Evolutionary conservation across 1,284 basidiomycete species (phyloP).

Genomic region (Papiliotrema fonsecae): DNA sequence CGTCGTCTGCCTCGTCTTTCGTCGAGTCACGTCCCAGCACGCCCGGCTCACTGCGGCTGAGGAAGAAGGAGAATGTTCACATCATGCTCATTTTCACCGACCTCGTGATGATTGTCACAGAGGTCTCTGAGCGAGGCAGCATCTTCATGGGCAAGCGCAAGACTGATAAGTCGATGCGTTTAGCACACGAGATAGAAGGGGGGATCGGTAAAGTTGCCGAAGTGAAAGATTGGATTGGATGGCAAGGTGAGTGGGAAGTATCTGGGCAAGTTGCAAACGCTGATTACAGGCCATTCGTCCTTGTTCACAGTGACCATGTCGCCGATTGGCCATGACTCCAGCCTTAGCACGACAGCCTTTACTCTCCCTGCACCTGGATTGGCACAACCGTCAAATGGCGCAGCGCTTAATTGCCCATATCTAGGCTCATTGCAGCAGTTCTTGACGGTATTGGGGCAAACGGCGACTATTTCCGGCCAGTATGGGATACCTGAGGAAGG

Average conservation of each 20-base stretch:
- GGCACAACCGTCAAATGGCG: background rate
- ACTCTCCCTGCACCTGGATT: conserved; percentile 6
- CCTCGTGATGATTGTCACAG: conserved; percentile 56
- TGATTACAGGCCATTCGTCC: conserved; percentile 12
- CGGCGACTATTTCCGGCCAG: background rate
- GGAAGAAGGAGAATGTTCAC: conserved; percentile 46
- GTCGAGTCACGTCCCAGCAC: conserved; percentile 15
- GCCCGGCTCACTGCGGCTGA: conserved; percentile 7
- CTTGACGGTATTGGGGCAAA: conserved; percentile 2
- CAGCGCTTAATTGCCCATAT: background rate
- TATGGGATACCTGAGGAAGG: background rate
- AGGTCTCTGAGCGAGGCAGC: conserved; percentile 24
- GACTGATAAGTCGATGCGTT: conserved; percentile 15
- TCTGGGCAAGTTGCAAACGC: no score
- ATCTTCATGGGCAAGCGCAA: conserved; percentile 24
- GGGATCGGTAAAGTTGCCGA: conserved; percentile 38
- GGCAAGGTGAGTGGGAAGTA: conserved; percentile 23
- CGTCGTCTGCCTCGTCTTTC: conserved; percentile 15
- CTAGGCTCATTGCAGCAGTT: background rate
- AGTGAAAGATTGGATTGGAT: conserved; percentile 32
- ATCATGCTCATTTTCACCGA: conserved; percentile 64
- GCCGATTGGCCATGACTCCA: conserved; percentile 3
- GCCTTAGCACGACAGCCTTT: conserved; percentile 11
- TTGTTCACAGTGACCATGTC: conserved; percentile 16
- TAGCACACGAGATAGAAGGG: conserved; percentile 29